Evolutionary conservation across 345 rosid genomes (phyloP).

Genomic region (Lepidium aucheri): DNA sequence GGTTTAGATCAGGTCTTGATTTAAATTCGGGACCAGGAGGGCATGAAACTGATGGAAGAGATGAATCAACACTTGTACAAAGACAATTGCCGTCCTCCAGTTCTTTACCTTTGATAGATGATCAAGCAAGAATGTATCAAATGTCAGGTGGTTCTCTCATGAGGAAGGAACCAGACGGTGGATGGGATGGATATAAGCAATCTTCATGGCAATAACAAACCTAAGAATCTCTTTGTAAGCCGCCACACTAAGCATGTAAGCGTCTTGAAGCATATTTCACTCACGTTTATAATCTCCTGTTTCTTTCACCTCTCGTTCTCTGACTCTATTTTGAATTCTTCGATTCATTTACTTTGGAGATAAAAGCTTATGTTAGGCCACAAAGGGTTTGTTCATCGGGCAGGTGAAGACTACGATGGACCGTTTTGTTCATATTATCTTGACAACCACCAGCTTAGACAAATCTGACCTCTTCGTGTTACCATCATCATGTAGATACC

Average conservation of each 20-base stretch:
- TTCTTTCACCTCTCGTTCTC: background rate
- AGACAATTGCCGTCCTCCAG: constrained; percentile 48
- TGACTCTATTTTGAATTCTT: background rate
- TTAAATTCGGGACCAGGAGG: constrained; percentile 81
- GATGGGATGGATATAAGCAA: constrained; percentile 84
- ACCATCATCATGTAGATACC: constrained; percentile 21
- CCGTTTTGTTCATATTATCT: constrained; percentile 12
- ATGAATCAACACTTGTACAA: constrained; percentile 34
- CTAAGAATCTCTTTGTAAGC: constrained; percentile 4
- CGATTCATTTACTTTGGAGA: constrained; percentile 11
- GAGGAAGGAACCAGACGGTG: constrained; percentile 90
- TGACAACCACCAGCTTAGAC: constrained; percentile 6
- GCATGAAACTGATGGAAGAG: constrained; percentile 62
- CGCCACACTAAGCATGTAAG: constrained; percentile 13
- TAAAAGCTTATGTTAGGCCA: constrained; percentile 3
- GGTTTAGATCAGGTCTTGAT: constrained; percentile 69
- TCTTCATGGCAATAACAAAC: constrained; percentile 65
- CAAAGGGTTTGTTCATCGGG: background rate
- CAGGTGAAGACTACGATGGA: background rate
- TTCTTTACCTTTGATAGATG: constrained; percentile 52
- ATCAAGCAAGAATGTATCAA: constrained; percentile 70
- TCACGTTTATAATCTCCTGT: background rate
- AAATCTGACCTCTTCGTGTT: constrained; percentile 19
- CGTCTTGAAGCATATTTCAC: background rate
- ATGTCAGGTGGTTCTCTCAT: constrained; percentile 46